A percentile compares a stretch with the other conserved stretches of the same genome.
phyloP scores from a whole-genome alignment of 257 asterid species.

The Lantana camara region DNA sequence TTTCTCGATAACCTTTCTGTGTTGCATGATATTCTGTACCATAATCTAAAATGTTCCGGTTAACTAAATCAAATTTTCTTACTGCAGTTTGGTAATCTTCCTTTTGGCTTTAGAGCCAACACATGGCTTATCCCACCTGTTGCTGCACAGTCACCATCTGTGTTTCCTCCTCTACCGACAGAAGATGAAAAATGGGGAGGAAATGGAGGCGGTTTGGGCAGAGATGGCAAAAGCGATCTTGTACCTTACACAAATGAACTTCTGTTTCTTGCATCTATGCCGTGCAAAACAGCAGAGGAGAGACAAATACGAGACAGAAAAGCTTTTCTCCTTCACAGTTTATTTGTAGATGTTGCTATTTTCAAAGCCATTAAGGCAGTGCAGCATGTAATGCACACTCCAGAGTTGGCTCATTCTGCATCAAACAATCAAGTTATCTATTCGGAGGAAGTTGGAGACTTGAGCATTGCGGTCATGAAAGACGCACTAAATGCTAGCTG shows the following conservation, averaged over 20 bases:
- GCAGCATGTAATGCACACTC: constrained; percentile 61
- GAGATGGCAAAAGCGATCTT: constrained; percentile 81
- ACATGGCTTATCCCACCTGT: constrained; percentile 96
- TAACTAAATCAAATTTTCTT: background rate
- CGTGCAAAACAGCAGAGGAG: constrained; percentile 95
- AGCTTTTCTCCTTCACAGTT: constrained; percentile 94
- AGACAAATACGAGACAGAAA: constrained; percentile 90
- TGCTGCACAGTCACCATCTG: constrained; percentile 70
- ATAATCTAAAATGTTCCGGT: too few species aligned
- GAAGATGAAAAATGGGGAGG: constrained; percentile 99
- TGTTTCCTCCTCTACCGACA: constrained; percentile 79
- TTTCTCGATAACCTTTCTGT: constrained; percentile 8
- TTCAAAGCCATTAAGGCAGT: constrained; percentile 81
- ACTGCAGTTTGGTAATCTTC: constrained; percentile 92
- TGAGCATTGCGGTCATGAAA: constrained; percentile 68
- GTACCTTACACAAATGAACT: constrained; percentile 84
- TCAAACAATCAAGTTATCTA: constrained; percentile 37
- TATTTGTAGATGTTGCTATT: constrained; percentile 92
- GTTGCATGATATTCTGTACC: constrained; percentile 10
- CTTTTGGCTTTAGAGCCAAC: constrained; percentile 93
- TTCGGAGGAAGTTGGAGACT: constrained; percentile 75
- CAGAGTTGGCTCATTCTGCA: constrained; percentile 51
- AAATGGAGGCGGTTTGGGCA: constrained; percentile 94
- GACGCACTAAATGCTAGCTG: constrained; percentile 82
- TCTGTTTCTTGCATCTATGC: constrained; percentile 82